phyloP scores from a whole-genome alignment of 345 rosid species.

The Brassica incana region DNA sequence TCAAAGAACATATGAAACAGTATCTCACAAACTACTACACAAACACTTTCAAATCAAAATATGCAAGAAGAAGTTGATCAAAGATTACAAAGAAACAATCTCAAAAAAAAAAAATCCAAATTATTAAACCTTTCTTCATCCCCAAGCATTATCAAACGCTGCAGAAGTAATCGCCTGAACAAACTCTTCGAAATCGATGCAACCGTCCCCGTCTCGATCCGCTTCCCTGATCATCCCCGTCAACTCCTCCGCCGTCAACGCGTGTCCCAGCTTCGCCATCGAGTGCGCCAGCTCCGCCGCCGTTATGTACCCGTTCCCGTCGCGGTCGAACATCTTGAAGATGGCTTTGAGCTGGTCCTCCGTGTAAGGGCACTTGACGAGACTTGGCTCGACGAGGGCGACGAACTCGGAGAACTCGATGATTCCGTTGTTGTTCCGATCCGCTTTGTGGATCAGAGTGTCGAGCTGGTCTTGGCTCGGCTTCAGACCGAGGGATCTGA shows the following conservation, averaged over 20 bases:
- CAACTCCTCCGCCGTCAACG: conserved; percentile 75
- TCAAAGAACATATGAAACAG: conserved; percentile 4
- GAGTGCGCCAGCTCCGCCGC: conserved; percentile 87
- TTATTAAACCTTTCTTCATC: conserved; percentile 34
- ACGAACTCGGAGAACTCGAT: conserved; percentile 88
- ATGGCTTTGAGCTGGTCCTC: conserved; percentile 63
- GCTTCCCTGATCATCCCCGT: conserved; percentile 98
- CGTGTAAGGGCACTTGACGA: conserved; percentile 73
- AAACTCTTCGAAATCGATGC: conserved; percentile 78
- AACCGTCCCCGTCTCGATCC: conserved; percentile 87
- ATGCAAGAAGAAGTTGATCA: not conserved
- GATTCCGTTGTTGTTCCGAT: conserved; percentile 80
- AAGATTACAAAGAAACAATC: not conserved
- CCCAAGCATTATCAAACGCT: conserved; percentile 91
- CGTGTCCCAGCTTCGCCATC: conserved; percentile 81
- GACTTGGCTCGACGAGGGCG: conserved; percentile 78
- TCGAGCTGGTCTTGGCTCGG: conserved; percentile 87
- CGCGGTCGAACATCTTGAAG: conserved; percentile 76
- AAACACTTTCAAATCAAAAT: conserved; percentile 6
- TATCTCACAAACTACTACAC: conserved; percentile 29
- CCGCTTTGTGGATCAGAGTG: conserved; percentile 67
- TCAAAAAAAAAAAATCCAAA: not conserved
- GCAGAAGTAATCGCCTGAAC: conserved; percentile 79
- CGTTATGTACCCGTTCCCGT: conserved; percentile 81
- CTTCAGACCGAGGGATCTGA: conserved; percentile 75